phyloP scores from a whole-genome alignment of 202 grass and related monocot species.

The Carex sylvatica region DNA sequence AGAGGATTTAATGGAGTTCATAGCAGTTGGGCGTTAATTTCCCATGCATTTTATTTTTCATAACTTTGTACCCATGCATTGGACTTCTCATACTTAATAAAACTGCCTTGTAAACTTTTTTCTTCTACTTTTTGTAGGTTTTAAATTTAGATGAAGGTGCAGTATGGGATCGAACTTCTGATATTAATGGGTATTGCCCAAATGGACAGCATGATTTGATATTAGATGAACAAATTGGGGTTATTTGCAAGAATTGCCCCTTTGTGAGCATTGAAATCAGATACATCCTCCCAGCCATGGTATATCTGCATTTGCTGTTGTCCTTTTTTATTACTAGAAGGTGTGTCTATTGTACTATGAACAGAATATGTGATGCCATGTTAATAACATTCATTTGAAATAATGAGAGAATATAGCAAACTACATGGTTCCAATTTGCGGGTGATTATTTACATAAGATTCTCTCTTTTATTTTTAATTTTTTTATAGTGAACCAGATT shows the following conservation, averaged over 20 bases:
- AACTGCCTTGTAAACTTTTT: neutral
- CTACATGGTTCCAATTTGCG: neutral
- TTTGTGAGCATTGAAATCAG: conserved; percentile 59
- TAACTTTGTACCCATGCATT: no score
- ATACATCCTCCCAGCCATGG: conserved; percentile 56
- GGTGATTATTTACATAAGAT: neutral
- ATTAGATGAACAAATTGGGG: conserved; percentile 66
- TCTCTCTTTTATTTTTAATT: neutral
- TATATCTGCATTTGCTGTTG: conserved; percentile 8
- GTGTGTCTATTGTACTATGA: neutral
- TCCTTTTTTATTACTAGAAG: neutral
- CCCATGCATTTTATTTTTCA: no score
- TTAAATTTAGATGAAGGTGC: neutral
- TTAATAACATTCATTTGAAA: conserved; percentile 1
- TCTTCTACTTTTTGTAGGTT: conserved; percentile 20
- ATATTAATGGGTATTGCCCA: conserved; percentile 8
- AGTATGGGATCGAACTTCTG: neutral
- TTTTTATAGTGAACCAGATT: neutral
- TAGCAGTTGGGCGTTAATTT: neutral
- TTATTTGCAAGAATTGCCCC: conserved; percentile 58
- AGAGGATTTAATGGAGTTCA: neutral
- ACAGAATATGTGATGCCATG: neutral
- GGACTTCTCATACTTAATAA: neutral
- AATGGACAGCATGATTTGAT: conserved; percentile 57
- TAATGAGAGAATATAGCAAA: neutral